A percentile compares a stretch with the other conserved stretches of the same genome.
These are phyloP conservation scores for Didymella pinodella DNA, from an alignment of 2,329 filamentous ascomycete genomes.

Conservation along the genomic window DNA sequence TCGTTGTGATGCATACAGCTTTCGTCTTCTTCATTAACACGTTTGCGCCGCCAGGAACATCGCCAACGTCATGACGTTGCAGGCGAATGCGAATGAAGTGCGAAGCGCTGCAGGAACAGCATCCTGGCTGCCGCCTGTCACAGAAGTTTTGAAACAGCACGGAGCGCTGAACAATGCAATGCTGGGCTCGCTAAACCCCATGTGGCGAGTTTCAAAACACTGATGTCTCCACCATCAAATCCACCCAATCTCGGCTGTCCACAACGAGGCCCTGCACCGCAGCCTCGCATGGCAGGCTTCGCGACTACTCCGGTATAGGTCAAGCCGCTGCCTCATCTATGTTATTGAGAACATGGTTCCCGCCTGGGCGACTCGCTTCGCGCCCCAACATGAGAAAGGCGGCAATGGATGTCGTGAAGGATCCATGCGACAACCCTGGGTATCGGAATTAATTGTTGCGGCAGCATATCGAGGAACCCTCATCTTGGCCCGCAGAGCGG, in stretches of 20 bases:
- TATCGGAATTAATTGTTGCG: constrained; percentile 29
- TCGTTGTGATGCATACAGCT: too few relatives aligned
- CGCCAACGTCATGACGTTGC: constrained; percentile 4
- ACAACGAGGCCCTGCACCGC: constrained; percentile 18
- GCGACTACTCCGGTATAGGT: constrained; percentile 17
- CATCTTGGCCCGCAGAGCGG: constrained; percentile 7
- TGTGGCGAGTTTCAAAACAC: constrained; percentile 34
- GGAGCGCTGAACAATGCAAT: constrained; percentile 26
- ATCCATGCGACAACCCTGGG: constrained; percentile 30
- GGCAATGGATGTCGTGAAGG: constrained; percentile 29
- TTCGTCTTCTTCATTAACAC: not conserved
- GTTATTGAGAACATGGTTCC: constrained; percentile 24
- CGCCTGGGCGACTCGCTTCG: constrained; percentile 24
- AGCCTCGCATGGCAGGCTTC: constrained; percentile 26
- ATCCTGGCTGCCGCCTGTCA: constrained; percentile 28
- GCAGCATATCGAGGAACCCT: constrained; percentile 11
- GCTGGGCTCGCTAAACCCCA: constrained; percentile 26
- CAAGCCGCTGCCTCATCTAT: constrained; percentile 26
- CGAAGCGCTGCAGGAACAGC: constrained; percentile 20
- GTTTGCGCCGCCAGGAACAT: not conserved
- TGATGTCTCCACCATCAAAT: constrained; percentile 29
- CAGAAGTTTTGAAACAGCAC: constrained; percentile 35
- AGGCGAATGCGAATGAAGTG: not conserved
- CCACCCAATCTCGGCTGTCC: constrained; percentile 33
- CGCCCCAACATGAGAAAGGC: constrained; percentile 16